These are phyloP conservation scores for Seiridium unicorne DNA, from an alignment of 2,329 filamentous ascomycete genomes.

Conservation along the genomic window DNA sequence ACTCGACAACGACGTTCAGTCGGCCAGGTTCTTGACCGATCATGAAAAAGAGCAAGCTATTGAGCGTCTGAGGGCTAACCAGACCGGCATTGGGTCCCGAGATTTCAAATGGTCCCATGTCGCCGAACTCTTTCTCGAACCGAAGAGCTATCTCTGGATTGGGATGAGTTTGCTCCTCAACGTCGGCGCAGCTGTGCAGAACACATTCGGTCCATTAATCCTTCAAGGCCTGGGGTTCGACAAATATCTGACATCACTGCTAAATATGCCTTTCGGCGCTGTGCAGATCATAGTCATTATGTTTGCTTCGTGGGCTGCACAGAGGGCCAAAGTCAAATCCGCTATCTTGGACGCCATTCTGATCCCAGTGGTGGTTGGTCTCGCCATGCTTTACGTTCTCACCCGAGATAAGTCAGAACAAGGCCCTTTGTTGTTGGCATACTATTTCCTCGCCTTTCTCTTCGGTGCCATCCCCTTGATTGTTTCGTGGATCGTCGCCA, in stretches of 20 bases:
- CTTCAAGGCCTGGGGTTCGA: constrained; percentile 59
- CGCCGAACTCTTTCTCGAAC: constrained; percentile 44
- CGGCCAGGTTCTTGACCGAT: constrained; percentile 56
- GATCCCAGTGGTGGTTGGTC: constrained; percentile 59
- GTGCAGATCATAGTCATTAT: constrained; percentile 60
- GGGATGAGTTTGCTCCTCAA: constrained; percentile 61
- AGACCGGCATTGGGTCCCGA: constrained; percentile 70
- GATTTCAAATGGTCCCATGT: constrained; percentile 66
- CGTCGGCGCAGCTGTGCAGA: constrained; percentile 61
- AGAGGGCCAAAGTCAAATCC: constrained; percentile 56
- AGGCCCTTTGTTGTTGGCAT: constrained; percentile 53
- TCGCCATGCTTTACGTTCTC: constrained; percentile 55
- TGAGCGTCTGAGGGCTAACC: constrained; percentile 68
- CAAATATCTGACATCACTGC: constrained; percentile 54
- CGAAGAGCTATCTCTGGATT: constrained; percentile 59
- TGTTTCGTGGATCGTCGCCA: constrained; percentile 67
- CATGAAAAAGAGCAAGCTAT: constrained; percentile 65
- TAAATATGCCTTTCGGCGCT: constrained; percentile 67
- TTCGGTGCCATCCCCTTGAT: constrained; percentile 66
- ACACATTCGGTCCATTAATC: constrained; percentile 64
- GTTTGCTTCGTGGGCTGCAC: constrained; percentile 53
- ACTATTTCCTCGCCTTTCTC: constrained; percentile 65
- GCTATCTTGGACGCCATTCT: constrained; percentile 51
- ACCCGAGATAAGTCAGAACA: constrained; percentile 39
- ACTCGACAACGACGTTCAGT: constrained; percentile 58